Evolutionary conservation across 352 stramenopile species (phyloP), one percentile per base, ranked within the genome.

Genomic region (Pythium coloratum): DNA sequence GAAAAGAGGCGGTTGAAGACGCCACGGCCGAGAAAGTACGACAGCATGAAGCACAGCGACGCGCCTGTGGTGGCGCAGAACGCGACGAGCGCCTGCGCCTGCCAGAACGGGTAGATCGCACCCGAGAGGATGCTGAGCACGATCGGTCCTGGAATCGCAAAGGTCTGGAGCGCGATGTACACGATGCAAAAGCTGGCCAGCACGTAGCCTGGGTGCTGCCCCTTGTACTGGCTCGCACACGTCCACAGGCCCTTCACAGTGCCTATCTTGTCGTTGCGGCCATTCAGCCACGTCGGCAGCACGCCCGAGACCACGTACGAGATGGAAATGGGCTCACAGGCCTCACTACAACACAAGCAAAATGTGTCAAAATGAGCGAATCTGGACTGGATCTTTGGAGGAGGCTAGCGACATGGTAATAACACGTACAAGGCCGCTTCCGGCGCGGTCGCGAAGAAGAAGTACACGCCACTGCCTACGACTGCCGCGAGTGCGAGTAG

Each of bases 61-160:
- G 86, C 86, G 20, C 89, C 88, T 0, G 85, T 87, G 2, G 89
- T 95, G 34, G 86, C 87, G 64, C 87, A 96, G 62, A 90, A 91
- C 14, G 88, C 86, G 40, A 96, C 88, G 8, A 96, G 70, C 13
- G 90, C 58, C 62, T 95, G 85, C 46, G 87, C 89, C 34, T 92
- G 69, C 36, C 82, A 64, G 69, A 94, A 91, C 66, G 86, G 84
- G 59, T 95, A 96, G 73, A 96, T 92, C 8, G 88, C 86, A n/a
- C 89, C 89, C 13, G 89, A 89, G 20, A 96, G 69, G 36, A 96
- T 94, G 68, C 87, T 95, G 20, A 96, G 66, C 36, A 94, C 84
- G 62, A 96, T 94, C 33, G 89, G 87, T 6, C 89, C 89, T 0
- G 89, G 89, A 57, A 96, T 96, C 14, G 89, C 89, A 75, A 95